Evolutionary conservation across 495 filamentous ascomycete genomes (phyloP).

Genomic region (Podospora bellae-mahoneyi): DNA sequence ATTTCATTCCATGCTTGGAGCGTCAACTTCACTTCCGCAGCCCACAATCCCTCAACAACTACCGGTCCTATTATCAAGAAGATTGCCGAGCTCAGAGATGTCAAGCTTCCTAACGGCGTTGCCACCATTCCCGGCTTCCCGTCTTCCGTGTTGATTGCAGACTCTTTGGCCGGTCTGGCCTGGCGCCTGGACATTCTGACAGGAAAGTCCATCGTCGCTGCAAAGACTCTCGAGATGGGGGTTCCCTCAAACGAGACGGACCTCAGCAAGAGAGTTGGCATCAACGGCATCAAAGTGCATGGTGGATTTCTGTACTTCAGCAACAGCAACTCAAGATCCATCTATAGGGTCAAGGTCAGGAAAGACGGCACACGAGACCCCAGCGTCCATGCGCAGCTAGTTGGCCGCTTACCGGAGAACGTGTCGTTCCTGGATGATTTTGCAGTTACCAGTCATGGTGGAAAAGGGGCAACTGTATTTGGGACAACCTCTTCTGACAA

Average conservation of each 20-base stretch:
- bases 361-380: background rate
- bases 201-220: background rate
- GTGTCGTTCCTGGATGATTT: conserved; percentile 5
- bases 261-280: background rate
- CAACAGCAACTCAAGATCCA: background rate
- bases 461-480: background rate
- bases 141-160: background rate
- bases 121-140: background rate
- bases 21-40: background rate
- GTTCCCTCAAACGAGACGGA: background rate
- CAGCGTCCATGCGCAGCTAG: background rate
- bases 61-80: background rate
- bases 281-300: conserved; percentile 7
- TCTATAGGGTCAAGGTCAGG: background rate
- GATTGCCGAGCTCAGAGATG: background rate
- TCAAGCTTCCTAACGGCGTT: conserved; percentile 7
- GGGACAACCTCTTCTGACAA: background rate
- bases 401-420: background rate
- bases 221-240: background rate
- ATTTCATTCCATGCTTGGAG: background rate
- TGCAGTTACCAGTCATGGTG: background rate
- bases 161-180: background rate
- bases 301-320: background rate
- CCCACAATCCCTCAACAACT: too few relatives aligned
- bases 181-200: conserved; percentile 3